Conservation (phyloP, 1,284 basidiomycete species). For the Tetrapyrgos nigripes region DNA sequence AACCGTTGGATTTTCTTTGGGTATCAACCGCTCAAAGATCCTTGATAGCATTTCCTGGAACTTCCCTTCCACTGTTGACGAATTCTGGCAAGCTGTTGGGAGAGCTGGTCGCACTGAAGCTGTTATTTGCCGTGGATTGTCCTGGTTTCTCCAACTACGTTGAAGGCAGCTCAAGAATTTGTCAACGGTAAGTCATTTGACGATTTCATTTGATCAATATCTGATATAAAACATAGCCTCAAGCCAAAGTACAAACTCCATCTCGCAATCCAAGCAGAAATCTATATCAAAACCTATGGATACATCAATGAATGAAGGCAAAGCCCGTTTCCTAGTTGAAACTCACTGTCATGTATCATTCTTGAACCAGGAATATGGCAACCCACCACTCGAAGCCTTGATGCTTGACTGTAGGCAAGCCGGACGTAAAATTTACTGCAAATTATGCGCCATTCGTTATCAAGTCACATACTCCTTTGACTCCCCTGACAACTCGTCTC, state of each 20-base stretch:
- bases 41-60: conserved; percentile 1
- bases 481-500: neutral
- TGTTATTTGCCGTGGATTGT: neutral
- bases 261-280: neutral
- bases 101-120: neutral
- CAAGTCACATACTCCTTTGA: neutral
- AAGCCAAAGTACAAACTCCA: neutral
- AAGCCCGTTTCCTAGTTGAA: neutral
- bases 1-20: conserved; percentile 2
- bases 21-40: neutral
- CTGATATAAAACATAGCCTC: neutral
- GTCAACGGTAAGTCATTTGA: neutral
- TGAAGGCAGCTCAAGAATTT: neutral
- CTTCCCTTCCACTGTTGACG: neutral
- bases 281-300: neutral
- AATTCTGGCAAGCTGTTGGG: neutral
- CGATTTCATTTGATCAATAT: neutral
- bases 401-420: neutral
- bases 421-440: neutral
- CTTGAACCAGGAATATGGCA: neutral
- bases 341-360: neutral
- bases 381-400: neutral
- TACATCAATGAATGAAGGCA: neutral
- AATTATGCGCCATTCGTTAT: neutral
- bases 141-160: neutral